A percentile compares a stretch with the other conserved stretches of the same genome.
These are phyloP conservation scores for Priceomyces melissophilus DNA, from an alignment of 805 yeast genomes.

Conservation along the genomic window DNA sequence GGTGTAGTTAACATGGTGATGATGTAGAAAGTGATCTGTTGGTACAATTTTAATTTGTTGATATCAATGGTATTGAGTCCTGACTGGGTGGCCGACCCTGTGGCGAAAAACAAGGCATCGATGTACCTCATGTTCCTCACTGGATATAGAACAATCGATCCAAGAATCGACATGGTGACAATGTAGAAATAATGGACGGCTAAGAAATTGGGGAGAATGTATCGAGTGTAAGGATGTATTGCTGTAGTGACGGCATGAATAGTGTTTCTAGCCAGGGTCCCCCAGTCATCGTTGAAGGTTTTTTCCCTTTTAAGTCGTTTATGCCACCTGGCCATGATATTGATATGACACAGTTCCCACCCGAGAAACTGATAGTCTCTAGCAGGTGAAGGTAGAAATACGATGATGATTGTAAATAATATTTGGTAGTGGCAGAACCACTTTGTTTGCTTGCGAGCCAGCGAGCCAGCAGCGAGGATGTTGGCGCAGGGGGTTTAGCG, in stretches of 20 bases:
- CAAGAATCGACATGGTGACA: slow-evolving; percentile 51
- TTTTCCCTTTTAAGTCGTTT: not conserved
- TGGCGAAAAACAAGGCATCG: slow-evolving; percentile 73
- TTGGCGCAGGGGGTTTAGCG: no score
- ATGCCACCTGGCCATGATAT: no score
- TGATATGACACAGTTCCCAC: no score
- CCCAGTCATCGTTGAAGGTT: slow-evolving; percentile 9
- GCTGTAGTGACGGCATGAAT: slow-evolving; percentile 33
- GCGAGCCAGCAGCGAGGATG: no score
- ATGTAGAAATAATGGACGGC: slow-evolving; percentile 77
- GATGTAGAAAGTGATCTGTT: slow-evolving; percentile 71
- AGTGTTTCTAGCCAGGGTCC: slow-evolving; percentile 25
- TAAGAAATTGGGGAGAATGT: slow-evolving; percentile 50
- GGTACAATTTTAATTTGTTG: slow-evolving; percentile 64
- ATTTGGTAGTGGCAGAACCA: no score
- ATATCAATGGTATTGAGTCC: slow-evolving; percentile 81
- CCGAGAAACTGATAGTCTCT: no score
- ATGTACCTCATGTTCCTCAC: slow-evolving; percentile 62
- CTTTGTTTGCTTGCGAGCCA: no score
- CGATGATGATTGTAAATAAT: no score
- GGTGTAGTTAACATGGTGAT: slow-evolving; percentile 74
- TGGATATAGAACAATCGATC: slow-evolving; percentile 78
- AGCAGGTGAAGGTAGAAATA: no score
- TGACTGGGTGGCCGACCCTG: slow-evolving; percentile 84
- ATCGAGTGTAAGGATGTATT: slow-evolving; percentile 39